These are phyloP conservation scores for Raffaelea deltoideospora DNA, from an alignment of 2,329 filamentous ascomycete genomes.

Conservation along the genomic window DNA sequence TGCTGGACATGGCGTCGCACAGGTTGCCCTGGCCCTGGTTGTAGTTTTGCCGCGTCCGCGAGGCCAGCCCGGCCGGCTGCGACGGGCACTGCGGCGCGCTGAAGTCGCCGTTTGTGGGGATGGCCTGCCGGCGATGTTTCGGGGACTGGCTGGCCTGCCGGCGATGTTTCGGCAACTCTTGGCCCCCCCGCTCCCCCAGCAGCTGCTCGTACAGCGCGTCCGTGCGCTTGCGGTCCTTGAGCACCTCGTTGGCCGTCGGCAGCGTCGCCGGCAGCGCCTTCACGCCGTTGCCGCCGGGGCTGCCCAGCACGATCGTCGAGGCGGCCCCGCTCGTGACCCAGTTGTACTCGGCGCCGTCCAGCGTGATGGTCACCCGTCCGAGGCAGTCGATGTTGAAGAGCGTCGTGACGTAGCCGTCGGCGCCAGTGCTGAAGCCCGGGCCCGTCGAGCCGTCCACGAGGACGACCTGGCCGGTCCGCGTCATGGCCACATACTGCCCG, in stretches of 20 bases:
- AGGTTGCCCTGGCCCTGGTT: constrained; percentile 3
- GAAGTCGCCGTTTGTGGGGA: constrained; percentile 3
- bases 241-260: constrained; percentile 1
- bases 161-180: background rate
- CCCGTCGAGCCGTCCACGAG: constrained; percentile 2
- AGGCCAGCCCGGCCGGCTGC: background rate
- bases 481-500: background rate
- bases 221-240: constrained; percentile 1
- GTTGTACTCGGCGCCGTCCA: background rate
- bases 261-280: constrained; percentile 1
- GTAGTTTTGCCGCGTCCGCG: constrained; percentile 1
- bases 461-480: constrained; percentile 1
- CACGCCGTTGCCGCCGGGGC: background rate
- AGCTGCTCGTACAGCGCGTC: constrained; percentile 1
- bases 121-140: constrained; percentile 1
- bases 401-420: constrained; percentile 1
- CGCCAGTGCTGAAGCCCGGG: background rate
- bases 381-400: constrained; percentile 4
- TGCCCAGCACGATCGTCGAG: background rate
- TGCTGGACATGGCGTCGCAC: constrained; percentile 3
- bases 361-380: constrained; percentile 2
- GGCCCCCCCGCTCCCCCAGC: background rate
- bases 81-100: constrained; percentile 3
- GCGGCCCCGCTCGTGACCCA: background rate
- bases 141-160: background rate